These are phyloP conservation scores for Zizania palustris DNA, from an alignment of 202 grass and related monocot genomes.

Conservation along the genomic window DNA sequence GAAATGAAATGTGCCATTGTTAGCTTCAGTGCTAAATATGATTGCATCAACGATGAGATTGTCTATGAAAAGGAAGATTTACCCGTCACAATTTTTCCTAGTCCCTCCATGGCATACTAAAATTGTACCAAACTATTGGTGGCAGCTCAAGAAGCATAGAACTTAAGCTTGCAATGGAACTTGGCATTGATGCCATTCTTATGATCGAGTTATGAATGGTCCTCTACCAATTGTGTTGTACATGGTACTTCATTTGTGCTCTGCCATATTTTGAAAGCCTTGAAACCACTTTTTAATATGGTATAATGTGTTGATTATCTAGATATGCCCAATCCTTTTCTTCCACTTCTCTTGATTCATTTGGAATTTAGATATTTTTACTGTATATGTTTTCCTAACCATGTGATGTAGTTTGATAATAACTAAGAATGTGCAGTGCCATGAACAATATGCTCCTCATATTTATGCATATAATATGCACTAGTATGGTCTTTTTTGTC, in stretches of 20 bases:
- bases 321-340: neutral
- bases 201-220: too few species aligned
- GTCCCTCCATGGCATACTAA: conserved; percentile 67
- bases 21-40: conserved; percentile 70
- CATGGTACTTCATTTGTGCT: conserved; percentile 54
- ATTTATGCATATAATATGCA: neutral
- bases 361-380: neutral
- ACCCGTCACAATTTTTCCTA: conserved; percentile 86
- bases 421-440: conserved; percentile 1
- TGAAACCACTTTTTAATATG: neutral
- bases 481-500: neutral
- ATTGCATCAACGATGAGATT: conserved; percentile 78
- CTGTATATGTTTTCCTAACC: neutral
- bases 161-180: conserved; percentile 52
- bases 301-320: conserved; percentile 2
- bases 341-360: conserved; percentile 7
- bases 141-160: conserved; percentile 53
- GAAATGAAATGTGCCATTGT: conserved; percentile 54
- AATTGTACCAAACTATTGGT: conserved; percentile 62
- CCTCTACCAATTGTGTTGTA: conserved; percentile 61
- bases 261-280: conserved; percentile 21
- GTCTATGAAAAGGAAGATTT: conserved; percentile 93
- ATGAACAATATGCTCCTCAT: neutral
- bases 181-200: conserved; percentile 67
- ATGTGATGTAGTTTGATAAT: conserved; percentile 11